Evolutionary conservation across 257 asterid genomes (phyloP).

Genomic region (Euphrasia confusa): DNA sequence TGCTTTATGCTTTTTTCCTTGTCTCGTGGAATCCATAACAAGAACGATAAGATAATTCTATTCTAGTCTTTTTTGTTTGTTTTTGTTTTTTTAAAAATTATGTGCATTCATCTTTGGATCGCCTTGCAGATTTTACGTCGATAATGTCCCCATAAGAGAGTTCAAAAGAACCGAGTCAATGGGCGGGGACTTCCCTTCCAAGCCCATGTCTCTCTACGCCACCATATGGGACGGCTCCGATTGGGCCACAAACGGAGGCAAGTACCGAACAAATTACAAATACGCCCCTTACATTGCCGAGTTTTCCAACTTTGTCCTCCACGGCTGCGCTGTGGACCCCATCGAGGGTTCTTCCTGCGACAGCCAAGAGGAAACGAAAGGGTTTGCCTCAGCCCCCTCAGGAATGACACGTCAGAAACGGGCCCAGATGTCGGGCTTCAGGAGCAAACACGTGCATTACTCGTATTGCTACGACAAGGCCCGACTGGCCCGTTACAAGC

Average conservation of each 20-base stretch:
- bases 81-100: background rate
- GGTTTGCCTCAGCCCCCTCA: conserved; percentile 28
- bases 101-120: conserved; percentile 11
- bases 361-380: background rate
- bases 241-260: conserved; percentile 92
- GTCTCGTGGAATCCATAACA: conserved; percentile 7
- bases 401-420: conserved; percentile 40
- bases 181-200: conserved; percentile 88
- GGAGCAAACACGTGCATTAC: conserved; percentile 63
- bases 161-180: conserved; percentile 52
- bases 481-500: conserved; percentile 40
- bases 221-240: conserved; percentile 90
- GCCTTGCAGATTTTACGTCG: conserved; percentile 68
- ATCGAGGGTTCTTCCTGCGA: conserved; percentile 45
- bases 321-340: conserved; percentile 71
- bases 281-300: conserved; percentile 64
- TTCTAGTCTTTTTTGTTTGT: background rate
- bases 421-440: conserved; percentile 45
- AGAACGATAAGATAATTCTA: conserved; percentile 1
- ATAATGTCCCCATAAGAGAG: conserved; percentile 76
- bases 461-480: conserved; percentile 68
- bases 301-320: conserved; percentile 68
- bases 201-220: conserved; percentile 77
- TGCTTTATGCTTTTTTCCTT: too few species aligned
- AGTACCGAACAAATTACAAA: conserved; percentile 60